phyloP scores from a whole-genome alignment of 305 asterid genomes.

The Fraxinus nigra region DNA sequence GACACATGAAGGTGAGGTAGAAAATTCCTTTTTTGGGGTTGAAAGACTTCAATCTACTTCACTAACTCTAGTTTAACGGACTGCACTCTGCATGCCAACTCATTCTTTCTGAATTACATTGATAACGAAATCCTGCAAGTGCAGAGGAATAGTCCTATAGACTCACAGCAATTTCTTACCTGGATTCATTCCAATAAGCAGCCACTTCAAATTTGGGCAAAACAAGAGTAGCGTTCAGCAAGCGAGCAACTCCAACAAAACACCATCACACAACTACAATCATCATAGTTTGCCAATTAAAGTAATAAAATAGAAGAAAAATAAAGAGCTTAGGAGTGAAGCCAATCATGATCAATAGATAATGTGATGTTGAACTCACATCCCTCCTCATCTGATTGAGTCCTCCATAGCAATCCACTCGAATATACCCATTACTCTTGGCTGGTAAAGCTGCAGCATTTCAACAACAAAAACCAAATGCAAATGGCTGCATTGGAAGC shows the following conservation, averaged over 20 bases:
- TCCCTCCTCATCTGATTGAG: conserved; percentile 99
- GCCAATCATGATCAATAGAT: conserved; percentile 4
- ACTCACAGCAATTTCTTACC: conserved; percentile 36
- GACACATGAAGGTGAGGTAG: background rate
- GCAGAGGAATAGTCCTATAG: background rate
- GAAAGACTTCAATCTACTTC: background rate
- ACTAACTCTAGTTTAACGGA: background rate
- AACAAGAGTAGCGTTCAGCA: conserved; percentile 95
- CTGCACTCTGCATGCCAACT: background rate
- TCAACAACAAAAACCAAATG: conserved; percentile 89
- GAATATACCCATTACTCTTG: conserved; percentile 79
- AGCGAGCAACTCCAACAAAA: conserved; percentile 91
- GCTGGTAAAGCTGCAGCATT: conserved; percentile 95
- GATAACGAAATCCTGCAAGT: background rate
- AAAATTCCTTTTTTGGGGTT: background rate
- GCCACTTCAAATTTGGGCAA: conserved; percentile 96
- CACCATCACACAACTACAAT: conserved; percentile 94
- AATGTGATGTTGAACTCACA: conserved; percentile 46
- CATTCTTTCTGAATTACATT: background rate
- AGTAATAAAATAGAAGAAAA: conserved; percentile 9
- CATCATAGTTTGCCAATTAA: conserved; percentile 8
- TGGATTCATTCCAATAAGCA: conserved; percentile 97
- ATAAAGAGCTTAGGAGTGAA: background rate
- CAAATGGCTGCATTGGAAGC: conserved; percentile 85
- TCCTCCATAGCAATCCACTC: conserved; percentile 98